phyloP scores from a whole-genome alignment of 2,329 filamentous ascomycete species.

The Juglanconis oblonga region DNA sequence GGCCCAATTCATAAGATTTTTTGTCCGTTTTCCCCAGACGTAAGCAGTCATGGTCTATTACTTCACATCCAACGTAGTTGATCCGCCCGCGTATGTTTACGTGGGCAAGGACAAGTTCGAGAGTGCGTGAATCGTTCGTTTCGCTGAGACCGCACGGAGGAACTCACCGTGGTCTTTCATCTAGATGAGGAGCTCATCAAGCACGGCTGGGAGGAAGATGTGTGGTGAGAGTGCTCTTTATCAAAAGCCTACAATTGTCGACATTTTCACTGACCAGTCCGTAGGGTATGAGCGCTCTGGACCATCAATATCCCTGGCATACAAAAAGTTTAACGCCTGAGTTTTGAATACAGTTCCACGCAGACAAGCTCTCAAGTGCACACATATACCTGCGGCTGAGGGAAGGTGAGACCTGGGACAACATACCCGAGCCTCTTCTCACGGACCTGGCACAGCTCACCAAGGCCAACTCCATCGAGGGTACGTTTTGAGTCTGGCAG shows the following conservation, averaged over 20 bases:
- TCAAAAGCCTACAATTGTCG: too few relatives aligned
- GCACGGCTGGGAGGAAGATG: slow-evolving; percentile 89
- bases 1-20: background rate
- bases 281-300: slow-evolving; percentile 29
- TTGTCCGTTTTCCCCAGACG: background rate
- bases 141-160: slow-evolving; percentile 14
- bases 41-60: slow-evolving; percentile 78
- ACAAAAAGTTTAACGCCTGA: background rate
- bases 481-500: slow-evolving; percentile 38
- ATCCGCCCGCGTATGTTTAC: slow-evolving; percentile 84
- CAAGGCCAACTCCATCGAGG: slow-evolving; percentile 98
- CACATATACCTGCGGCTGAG: slow-evolving; percentile 90
- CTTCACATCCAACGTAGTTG: slow-evolving; percentile 81
- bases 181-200: slow-evolving; percentile 95
- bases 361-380: slow-evolving; percentile 92
- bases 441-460: slow-evolving; percentile 94
- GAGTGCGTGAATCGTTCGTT: slow-evolving; percentile 57
- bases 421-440: slow-evolving; percentile 70
- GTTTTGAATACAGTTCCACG: slow-evolving; percentile 70
- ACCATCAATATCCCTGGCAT: background rate
- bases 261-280: slow-evolving; percentile 5
- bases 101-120: slow-evolving; percentile 99
- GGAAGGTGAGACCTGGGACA: slow-evolving; percentile 79
- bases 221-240: slow-evolving; percentile 62
- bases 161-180: background rate